Base-by-base conservation (phyloP, 2,329 filamentous ascomycete species). In the Verticillium nonalfalfae region DNA sequence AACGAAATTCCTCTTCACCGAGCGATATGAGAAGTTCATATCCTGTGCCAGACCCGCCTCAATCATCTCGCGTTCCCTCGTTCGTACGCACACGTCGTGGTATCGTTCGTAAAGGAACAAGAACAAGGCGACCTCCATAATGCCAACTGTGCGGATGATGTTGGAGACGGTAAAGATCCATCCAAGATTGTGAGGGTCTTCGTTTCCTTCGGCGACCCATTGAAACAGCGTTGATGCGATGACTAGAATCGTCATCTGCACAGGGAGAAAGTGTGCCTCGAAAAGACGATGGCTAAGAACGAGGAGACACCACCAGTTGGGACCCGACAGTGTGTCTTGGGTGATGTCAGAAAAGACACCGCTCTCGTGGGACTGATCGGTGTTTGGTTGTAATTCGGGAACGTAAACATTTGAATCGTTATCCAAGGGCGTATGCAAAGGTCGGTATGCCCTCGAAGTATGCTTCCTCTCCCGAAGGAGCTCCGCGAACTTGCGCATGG, bases 181-280 rank as follows among this genome's bases (percentile, higher is more conserved):
- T 26, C 71, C 18, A 36, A 90, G 73, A 35, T 81, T 73, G 64
- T 85, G 77, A 57, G 82, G 75, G 66, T 87, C 80, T 50, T 76
- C 72, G 59, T 76, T 73, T 62, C 77, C 77, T 61, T 84, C 78
- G 14, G 82, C 82, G 36, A 85, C 75, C 68, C 80, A 79, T 45
- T 80, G 75, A 71, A 86, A 90, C 4, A 90, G 67, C 0, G 84
- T 82, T 0, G 86, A 88, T 2, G 85, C 80, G 54, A 90, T 67
- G 33, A 90, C 78, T 34, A 90, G 77, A 56, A 90, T 83, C 7
- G 83, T 84, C 75, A 86, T 85, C 68, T 91, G 88, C 15, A 86
- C 81, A 0, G 88, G 87, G 31, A 91, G 76, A 70, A 90, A 90
- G 71, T 91, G 88, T 0, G 88, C 88, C 71, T 91, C 88, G 68